Conservation (phyloP, 768 basidiomycete species). For the Boletus pseudo-olivaceus region DNA sequence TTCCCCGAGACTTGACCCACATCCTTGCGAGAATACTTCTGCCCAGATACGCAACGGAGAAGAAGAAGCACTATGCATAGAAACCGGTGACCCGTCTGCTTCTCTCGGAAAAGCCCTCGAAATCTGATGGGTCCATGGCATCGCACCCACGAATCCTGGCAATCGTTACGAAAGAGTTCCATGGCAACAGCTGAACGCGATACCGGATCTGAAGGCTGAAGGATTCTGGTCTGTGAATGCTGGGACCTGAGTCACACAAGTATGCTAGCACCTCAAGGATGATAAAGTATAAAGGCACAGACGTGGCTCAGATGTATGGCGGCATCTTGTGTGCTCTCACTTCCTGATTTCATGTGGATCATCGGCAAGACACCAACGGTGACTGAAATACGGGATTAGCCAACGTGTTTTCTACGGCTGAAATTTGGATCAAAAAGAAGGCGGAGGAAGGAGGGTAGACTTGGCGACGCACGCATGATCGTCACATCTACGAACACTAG, state of each 20-base stretch:
- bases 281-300: not conserved
- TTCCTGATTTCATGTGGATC: conserved; percentile 7
- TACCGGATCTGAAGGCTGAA: not conserved
- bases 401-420: not conserved
- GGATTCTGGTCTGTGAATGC: not conserved
- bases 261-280: not conserved
- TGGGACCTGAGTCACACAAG: not conserved
- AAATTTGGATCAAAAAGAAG: not conserved
- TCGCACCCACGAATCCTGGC: not conserved
- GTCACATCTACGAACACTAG: not conserved
- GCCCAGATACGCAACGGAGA: not conserved
- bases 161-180: not conserved
- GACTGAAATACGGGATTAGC: not conserved
- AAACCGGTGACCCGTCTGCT: not conserved
- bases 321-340: not conserved
- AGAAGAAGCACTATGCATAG: not conserved
- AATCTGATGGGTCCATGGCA: not conserved
- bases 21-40: not conserved
- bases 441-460: not conserved
- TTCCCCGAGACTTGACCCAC: not conserved
- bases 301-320: not conserved
- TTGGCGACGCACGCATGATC: not conserved
- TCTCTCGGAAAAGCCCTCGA: not conserved
- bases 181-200: not conserved
- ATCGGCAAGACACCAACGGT: conserved; percentile 3